Conservation (phyloP, 352 stramenopile genomes). For the Globisporangium recalcitrans region DNA sequence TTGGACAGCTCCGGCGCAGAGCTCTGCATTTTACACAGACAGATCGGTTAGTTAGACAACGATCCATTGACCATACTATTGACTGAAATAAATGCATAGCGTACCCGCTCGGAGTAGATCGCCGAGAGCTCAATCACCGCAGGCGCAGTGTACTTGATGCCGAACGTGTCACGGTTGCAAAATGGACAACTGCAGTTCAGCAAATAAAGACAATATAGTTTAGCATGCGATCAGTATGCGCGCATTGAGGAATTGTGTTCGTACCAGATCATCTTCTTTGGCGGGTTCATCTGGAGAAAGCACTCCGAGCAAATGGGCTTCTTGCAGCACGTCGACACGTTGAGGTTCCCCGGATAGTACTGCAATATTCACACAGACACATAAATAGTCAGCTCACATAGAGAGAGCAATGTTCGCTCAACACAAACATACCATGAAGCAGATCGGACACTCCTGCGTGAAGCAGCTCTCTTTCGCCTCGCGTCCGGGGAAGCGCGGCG, state of each 20-base stretch:
- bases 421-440: slow-evolving; percentile 50
- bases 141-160: slow-evolving; percentile 43
- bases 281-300: slow-evolving; percentile 56
- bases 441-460: slow-evolving; percentile 78
- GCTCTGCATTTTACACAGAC: neutral
- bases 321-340: slow-evolving; percentile 57
- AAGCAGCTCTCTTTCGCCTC: slow-evolving; percentile 59
- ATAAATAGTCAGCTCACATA: neutral
- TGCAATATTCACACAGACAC: slow-evolving; percentile 9
- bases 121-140: slow-evolving; percentile 38
- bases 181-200: slow-evolving; percentile 62
- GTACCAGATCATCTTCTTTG: slow-evolving; percentile 42
- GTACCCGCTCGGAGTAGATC: slow-evolving; percentile 35
- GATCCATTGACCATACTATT: neutral
- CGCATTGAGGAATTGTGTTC: neutral
- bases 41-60: neutral
- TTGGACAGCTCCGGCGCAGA: slow-evolving; percentile 16
- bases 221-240: neutral
- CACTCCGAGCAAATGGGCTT: slow-evolving; percentile 74
- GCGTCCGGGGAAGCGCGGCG: slow-evolving; percentile 59
- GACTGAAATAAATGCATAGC: slow-evolving; percentile 4
- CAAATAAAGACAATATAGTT: neutral
- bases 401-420: neutral
- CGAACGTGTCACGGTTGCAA: slow-evolving; percentile 68
- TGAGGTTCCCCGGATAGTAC: slow-evolving; percentile 63